Base-by-base conservation (phyloP, 2,329 filamentous ascomycete species). In the Chrysoporthe puriensis region DNA sequence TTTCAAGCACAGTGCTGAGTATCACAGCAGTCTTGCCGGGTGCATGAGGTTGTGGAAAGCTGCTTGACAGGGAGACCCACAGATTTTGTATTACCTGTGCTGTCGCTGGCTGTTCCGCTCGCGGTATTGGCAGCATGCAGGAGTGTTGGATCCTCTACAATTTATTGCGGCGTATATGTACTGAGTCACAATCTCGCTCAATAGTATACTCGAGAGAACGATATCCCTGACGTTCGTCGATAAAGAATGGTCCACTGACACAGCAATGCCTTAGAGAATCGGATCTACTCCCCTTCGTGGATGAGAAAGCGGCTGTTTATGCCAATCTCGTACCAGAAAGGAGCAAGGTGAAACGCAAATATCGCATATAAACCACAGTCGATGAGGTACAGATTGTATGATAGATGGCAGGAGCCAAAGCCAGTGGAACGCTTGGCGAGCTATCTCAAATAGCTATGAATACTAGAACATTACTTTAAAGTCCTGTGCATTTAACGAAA, bases 11-110 rank as follows among this genome's bases (percentile, higher is more conserved):
- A 6, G 62, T 64, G 5, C 34, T 40, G 11, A 61, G 14, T 18
- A 43, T 42, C 32, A 65, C 21, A n/a, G 62, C 11, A 14, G 11
- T 50, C 8, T 46, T 57, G 32, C 66, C 64, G 6, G 66, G 66
- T 11, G 50, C 36, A 26, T 44, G 48, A 36, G n/a, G 48, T 6
- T 16, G 50, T 13, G 11, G 48, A 16, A 5, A 26, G 8, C 3
- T 40, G n/a, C 9, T 63, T 21, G 16, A 63, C 34, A 5, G 18
- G 48, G 16, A 34, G 34, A 3, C 5, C n/a, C 13, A 8, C 48
- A 42, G 21, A 32, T 48, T 50, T 50, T 18, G 43, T 21, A 40
- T 42, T 40, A 16, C 5, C n/a, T 16, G 9, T n/a, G 36, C 16
- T 36, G 34, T n/a, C 21, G 40, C 13, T 44, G 1, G 14, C 13